Evolutionary conservation across 2,329 filamentous ascomycete genomes (phyloP).

Genomic region (Alternaria triticina): DNA sequence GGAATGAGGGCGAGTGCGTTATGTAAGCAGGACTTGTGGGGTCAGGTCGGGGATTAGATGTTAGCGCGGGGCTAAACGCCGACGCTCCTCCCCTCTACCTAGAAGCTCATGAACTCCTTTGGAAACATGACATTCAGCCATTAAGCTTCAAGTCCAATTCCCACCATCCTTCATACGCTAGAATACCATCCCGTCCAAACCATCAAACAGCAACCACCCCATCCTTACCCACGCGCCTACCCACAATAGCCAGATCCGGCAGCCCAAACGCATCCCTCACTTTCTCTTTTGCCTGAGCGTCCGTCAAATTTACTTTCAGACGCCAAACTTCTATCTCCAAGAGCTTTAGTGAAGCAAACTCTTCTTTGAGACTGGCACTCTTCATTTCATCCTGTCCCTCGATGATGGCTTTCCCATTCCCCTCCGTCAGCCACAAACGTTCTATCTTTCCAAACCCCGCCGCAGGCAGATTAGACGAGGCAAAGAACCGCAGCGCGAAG

Average conservation of each 20-base stretch:
- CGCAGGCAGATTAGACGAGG: accelerated
- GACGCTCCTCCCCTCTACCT: not conserved
- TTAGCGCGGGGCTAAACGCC: slow-evolving; percentile 11
- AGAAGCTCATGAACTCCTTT: not conserved
- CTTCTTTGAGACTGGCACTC: not conserved
- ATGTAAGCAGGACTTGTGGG: slow-evolving; percentile 13
- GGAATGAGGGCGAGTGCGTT: slow-evolving; percentile 13
- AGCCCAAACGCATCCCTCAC: not conserved
- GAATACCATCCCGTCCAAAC: not conserved
- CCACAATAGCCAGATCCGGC: not conserved
- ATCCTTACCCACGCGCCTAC: not conserved
- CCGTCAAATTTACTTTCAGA: not conserved
- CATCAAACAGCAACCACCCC: not conserved
- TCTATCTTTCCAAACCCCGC: not conserved
- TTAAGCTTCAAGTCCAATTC: not conserved
- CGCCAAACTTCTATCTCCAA: not conserved
- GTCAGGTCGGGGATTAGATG: not conserved
- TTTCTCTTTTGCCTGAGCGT: not conserved
- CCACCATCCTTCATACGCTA: not conserved
- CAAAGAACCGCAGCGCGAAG: not conserved
- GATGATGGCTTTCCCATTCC: not conserved
- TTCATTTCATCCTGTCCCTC: not conserved
- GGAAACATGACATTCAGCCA: not conserved
- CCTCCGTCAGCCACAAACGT: accelerated
- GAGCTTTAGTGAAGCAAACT: not conserved